Evolutionary conservation across 2,329 filamentous ascomycete species (phyloP).

Genomic region (Curvularia verruculosa): DNA sequence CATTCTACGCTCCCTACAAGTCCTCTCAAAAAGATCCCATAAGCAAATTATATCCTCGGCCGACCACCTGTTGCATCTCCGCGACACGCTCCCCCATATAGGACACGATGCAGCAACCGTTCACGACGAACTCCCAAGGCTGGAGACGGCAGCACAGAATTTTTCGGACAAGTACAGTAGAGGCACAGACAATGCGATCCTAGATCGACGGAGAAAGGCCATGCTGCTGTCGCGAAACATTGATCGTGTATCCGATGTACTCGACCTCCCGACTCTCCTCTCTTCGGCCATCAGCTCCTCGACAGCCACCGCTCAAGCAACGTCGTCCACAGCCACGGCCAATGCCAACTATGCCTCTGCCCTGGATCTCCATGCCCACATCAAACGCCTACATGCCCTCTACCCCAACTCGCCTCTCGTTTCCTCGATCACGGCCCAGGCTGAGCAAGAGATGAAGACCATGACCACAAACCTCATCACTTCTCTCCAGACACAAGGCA

Average conservation of each 20-base stretch:
- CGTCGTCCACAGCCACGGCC: slow-evolving; percentile 38
- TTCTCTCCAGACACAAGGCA: slow-evolving; percentile 74
- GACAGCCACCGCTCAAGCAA: slow-evolving; percentile 57
- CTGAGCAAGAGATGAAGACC: slow-evolving; percentile 84
- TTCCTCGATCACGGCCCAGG: slow-evolving; percentile 73
- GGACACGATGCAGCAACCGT: slow-evolving; percentile 70
- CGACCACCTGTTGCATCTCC: slow-evolving; percentile 75
- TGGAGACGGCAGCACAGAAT: slow-evolving; percentile 77
- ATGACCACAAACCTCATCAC: slow-evolving; percentile 85
- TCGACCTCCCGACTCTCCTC: slow-evolving; percentile 86
- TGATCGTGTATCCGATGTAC: slow-evolving; percentile 85
- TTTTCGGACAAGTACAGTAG: slow-evolving; percentile 87
- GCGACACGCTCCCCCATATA: slow-evolving; percentile 72
- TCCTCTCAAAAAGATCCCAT: slow-evolving; percentile 87
- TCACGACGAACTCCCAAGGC: slow-evolving; percentile 72
- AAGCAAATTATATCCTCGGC: slow-evolving; percentile 82
- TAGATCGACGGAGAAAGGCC: slow-evolving; percentile 77
- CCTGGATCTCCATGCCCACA: slow-evolving; percentile 90
- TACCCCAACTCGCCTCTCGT: slow-evolving; percentile 82
- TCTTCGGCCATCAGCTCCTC: slow-evolving; percentile 74
- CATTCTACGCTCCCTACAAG: slow-evolving; percentile 80
- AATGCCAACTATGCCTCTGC: slow-evolving; percentile 83
- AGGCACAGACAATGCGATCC: slow-evolving; percentile 65
- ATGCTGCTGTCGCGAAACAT: slow-evolving; percentile 84
- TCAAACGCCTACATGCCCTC: slow-evolving; percentile 80